Conservation (phyloP, 2,329 filamentous ascomycete species). For the Diaporthe sp. region DNA sequence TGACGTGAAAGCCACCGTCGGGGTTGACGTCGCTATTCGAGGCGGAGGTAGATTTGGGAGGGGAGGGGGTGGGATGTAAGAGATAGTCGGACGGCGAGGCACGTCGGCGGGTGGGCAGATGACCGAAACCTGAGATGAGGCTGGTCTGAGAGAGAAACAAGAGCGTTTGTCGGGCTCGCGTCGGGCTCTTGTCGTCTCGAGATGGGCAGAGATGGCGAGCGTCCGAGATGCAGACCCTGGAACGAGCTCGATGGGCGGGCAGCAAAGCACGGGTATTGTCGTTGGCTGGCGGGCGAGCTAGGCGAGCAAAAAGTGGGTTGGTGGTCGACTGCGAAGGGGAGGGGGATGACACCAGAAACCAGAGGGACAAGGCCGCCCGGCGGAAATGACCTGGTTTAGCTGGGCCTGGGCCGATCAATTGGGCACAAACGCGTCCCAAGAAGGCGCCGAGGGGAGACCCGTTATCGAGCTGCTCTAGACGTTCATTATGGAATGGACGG, state of each 20-base stretch:
- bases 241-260: conserved; percentile 35
- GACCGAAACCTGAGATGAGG: conserved; percentile 1
- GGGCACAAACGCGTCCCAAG: conserved; percentile 37
- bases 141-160: conserved; percentile 16
- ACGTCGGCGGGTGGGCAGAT: conserved; percentile 14
- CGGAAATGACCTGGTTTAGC: conserved; percentile 30
- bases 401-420: conserved; percentile 32
- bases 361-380: conserved; percentile 27
- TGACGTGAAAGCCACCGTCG: conserved; percentile 37
- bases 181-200: conserved; percentile 18
- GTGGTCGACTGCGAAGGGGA: conserved; percentile 29
- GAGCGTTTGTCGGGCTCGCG: conserved; percentile 22
- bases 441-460: conserved; percentile 28
- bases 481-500: conserved; percentile 35
- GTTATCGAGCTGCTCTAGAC: conserved; percentile 31
- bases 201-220: conserved; percentile 31
- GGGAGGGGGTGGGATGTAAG: background rate
- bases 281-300: conserved; percentile 37
- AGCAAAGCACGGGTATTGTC: conserved; percentile 33
- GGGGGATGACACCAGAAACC: conserved; percentile 34
- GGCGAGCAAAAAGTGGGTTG: conserved; percentile 39
- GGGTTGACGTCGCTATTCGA: conserved; percentile 35
- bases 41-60: background rate
- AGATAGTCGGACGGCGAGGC: conserved; percentile 14
- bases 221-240: conserved; percentile 34